Conservation (phyloP, 371 early-diverging fungal genomes). For the Apophysomyces elegans region DNA sequence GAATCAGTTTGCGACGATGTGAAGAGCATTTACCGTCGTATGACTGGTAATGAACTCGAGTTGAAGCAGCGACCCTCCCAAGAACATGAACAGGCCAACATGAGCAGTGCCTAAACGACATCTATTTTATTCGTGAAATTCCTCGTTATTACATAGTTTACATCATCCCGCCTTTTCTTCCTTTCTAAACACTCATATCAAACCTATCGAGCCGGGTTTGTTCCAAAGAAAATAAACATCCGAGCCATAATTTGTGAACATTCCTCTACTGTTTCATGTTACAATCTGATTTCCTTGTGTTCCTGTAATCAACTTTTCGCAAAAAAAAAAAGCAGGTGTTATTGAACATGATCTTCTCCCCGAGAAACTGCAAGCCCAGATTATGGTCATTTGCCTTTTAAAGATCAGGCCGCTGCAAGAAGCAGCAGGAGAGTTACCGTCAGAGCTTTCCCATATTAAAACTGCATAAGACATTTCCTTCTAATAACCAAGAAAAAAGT, state of each 20-base stretch:
- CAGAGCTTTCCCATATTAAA: too few species aligned
- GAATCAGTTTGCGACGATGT: slow-evolving; percentile 98
- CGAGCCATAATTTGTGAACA: not conserved
- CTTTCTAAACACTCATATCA: not conserved
- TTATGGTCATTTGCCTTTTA: too few species aligned
- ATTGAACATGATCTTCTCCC: too few species aligned
- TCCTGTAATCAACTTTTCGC: too few species aligned
- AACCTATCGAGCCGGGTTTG: not conserved
- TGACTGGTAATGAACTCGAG: slow-evolving; percentile 89
- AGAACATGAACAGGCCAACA: slow-evolving; percentile 47
- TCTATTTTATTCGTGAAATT: not conserved
- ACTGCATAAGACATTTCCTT: too few species aligned
- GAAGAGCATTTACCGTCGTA: slow-evolving; percentile 90
- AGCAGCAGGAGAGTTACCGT: too few species aligned
- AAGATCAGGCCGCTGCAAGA: too few species aligned
- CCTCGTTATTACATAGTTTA: slow-evolving; percentile 1
- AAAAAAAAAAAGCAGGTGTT: too few species aligned
- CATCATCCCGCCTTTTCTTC: slow-evolving; percentile 1
- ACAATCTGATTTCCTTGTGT: too few species aligned
- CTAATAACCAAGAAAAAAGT: too few species aligned
- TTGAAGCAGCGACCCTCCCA: slow-evolving; percentile 66
- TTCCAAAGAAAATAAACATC: not conserved
- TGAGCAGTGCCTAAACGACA: not conserved
- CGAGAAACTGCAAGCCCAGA: too few species aligned
- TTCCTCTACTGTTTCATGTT: too few species aligned